Conservation (phyloP, 345 rosid species). For the Leavenworthia alabamica region DNA sequence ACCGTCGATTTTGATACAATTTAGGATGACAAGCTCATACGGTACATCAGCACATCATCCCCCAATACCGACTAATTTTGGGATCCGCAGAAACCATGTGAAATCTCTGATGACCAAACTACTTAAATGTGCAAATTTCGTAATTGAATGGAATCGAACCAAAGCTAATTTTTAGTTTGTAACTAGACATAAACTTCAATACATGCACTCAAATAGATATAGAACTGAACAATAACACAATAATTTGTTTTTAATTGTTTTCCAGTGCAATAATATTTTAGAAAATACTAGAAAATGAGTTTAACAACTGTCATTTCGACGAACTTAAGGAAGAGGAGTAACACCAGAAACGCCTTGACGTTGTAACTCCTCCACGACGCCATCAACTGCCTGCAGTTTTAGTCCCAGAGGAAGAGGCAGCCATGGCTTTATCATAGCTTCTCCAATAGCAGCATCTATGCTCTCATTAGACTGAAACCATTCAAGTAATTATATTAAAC, state of each 20-base stretch:
- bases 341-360: constrained; percentile 57
- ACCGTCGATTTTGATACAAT: too few species aligned
- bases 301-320: constrained; percentile 15
- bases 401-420: constrained; percentile 78
- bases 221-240: constrained; percentile 6
- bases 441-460: constrained; percentile 63
- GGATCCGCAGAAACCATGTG: too few species aligned
- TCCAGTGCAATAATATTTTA: constrained; percentile 18
- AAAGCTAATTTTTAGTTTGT: too few species aligned
- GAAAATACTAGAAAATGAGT: neutral
- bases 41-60: too few species aligned
- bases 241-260: neutral
- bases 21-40: too few species aligned
- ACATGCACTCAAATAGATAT: too few species aligned
- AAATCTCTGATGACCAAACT: too few species aligned
- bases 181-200: too few species aligned
- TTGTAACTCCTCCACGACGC: constrained; percentile 66
- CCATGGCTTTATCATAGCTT: constrained; percentile 75
- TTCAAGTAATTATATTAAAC: neutral
- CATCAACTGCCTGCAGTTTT: constrained; percentile 61
- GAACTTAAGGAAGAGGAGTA: constrained; percentile 43
- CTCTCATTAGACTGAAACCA: constrained; percentile 60
- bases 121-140: too few species aligned
- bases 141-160: too few species aligned
- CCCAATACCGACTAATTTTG: too few species aligned